These are phyloP conservation scores for Ramicandelaber brevisporus DNA, from an alignment of 192 early-diverging fungal genomes.

Conservation along the genomic window DNA sequence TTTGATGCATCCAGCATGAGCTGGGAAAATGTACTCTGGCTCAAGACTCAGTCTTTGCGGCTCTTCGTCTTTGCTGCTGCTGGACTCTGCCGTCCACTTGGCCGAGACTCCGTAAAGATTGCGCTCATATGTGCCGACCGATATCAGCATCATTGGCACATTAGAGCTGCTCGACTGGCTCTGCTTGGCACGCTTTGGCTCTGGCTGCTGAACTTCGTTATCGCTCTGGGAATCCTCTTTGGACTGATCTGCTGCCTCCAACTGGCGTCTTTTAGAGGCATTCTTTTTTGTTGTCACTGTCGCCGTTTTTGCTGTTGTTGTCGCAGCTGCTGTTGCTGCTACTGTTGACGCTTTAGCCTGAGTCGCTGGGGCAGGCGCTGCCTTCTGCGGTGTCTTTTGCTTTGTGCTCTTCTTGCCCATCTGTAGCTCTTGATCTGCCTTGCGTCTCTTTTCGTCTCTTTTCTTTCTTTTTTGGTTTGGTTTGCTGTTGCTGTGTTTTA, in stretches of 20 bases:
- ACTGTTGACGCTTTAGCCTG: neutral
- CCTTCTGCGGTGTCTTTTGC: neutral
- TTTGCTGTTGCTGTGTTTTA: constrained; percentile 2
- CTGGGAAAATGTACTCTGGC: constrained; percentile 85
- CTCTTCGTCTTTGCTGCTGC: neutral
- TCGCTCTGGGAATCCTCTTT: neutral
- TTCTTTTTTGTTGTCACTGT: neutral
- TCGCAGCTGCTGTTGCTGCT: neutral
- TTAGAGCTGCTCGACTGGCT: constrained; percentile 3
- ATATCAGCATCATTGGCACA: constrained; percentile 9
- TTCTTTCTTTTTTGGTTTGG: neutral
- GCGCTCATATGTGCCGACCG: constrained; percentile 82
- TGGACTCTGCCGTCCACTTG: constrained; percentile 23
- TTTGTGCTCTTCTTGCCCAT: neutral
- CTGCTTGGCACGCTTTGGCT: constrained; percentile 1
- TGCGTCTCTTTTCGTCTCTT: neutral
- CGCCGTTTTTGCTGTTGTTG: constrained; percentile 1
- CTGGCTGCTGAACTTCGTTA: neutral
- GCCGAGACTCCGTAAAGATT: constrained; percentile 83
- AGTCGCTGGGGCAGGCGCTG: neutral
- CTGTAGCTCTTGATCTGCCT: neutral
- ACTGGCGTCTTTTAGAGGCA: neutral
- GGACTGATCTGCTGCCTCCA: neutral
- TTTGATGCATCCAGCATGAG: constrained; percentile 88
- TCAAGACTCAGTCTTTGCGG: too few species aligned